Evolutionary conservation across 352 stramenopile genomes (phyloP).

Genomic region (Globisporangium cylindrosporum): DNA sequence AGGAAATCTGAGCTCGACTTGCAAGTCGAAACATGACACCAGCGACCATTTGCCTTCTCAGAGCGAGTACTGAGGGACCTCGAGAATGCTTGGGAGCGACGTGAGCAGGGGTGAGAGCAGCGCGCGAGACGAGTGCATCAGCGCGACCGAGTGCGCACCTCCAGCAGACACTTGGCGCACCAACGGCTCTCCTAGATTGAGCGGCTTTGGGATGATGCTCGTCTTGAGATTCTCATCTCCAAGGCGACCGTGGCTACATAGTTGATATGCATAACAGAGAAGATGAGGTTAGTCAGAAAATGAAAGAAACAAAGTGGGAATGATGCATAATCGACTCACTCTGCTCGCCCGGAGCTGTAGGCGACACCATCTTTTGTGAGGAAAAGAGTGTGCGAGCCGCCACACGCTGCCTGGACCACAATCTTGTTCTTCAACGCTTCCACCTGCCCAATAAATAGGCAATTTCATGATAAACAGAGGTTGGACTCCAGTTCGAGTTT

Average conservation of each 20-base stretch:
- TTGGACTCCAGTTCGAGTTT: not conserved
- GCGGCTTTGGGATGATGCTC: slow-evolving; percentile 39
- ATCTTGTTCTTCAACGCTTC: slow-evolving; percentile 57
- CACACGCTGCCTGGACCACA: slow-evolving; percentile 75
- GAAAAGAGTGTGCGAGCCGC: slow-evolving; percentile 84
- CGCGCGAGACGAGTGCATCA: slow-evolving; percentile 61
- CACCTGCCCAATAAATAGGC: slow-evolving; percentile 27
- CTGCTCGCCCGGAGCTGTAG: slow-evolving; percentile 76
- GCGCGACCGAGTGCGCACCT: slow-evolving; percentile 66
- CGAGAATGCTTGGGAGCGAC: slow-evolving; percentile 27
- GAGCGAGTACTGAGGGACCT: slow-evolving; percentile 24
- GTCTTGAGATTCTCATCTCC: slow-evolving; percentile 57
- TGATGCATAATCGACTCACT: slow-evolving; percentile 49
- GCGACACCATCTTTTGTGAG: slow-evolving; percentile 81
- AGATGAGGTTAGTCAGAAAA: not conserved
- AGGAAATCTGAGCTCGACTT: not conserved
- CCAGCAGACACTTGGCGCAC: slow-evolving; percentile 71
- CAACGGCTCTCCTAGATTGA: slow-evolving; percentile 55
- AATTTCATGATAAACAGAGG: not conserved
- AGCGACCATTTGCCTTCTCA: slow-evolving; percentile 2
- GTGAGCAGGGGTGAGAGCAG: slow-evolving; percentile 64
- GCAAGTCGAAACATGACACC: not conserved
- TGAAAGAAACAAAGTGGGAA: not conserved
- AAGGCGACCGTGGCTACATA: slow-evolving; percentile 60
- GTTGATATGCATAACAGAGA: not conserved